Evolutionary conservation across 495 filamentous ascomycete species (phyloP).

Genomic region (Annulohypoxylon nitens): DNA sequence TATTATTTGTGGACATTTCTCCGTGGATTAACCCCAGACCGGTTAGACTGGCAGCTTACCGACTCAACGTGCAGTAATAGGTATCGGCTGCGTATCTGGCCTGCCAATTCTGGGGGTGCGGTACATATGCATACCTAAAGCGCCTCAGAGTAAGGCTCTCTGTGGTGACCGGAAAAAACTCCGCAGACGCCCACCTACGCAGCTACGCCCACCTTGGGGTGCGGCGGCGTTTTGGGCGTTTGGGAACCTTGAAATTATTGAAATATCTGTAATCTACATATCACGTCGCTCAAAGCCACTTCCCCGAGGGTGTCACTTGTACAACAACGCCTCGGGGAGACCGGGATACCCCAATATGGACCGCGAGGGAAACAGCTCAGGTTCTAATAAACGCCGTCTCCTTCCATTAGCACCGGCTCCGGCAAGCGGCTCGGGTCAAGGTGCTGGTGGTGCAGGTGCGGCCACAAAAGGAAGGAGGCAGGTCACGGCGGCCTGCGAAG

Average conservation of each 20-base stretch:
- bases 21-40: slow-evolving; percentile 18
- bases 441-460: slow-evolving; percentile 5
- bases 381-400: slow-evolving; percentile 20
- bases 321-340: slow-evolving; percentile 7
- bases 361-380: slow-evolving; percentile 1
- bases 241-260: background rate
- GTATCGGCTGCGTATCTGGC: slow-evolving; percentile 17
- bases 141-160: slow-evolving; percentile 3
- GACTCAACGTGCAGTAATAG: slow-evolving; percentile 2
- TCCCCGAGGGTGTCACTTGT: slow-evolving; percentile 5
- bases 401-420: slow-evolving; percentile 39
- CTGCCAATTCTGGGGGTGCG: background rate
- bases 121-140: slow-evolving; percentile 18
- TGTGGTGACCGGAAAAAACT: slow-evolving; percentile 37
- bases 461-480: slow-evolving; percentile 53
- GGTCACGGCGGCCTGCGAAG: slow-evolving; percentile 66
- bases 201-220: slow-evolving; percentile 8
- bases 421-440: slow-evolving; percentile 21
- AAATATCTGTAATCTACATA: background rate
- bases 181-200: slow-evolving; percentile 23
- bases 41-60: slow-evolving; percentile 12
- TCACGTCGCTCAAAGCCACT: slow-evolving; percentile 10
- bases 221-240: background rate
- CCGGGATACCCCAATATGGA: slow-evolving; percentile 30
- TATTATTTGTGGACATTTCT: slow-evolving; percentile 19